Evolutionary conservation across 108 stramenopile species (phyloP).

Genomic region (Cyclostephanos invisitatus): DNA sequence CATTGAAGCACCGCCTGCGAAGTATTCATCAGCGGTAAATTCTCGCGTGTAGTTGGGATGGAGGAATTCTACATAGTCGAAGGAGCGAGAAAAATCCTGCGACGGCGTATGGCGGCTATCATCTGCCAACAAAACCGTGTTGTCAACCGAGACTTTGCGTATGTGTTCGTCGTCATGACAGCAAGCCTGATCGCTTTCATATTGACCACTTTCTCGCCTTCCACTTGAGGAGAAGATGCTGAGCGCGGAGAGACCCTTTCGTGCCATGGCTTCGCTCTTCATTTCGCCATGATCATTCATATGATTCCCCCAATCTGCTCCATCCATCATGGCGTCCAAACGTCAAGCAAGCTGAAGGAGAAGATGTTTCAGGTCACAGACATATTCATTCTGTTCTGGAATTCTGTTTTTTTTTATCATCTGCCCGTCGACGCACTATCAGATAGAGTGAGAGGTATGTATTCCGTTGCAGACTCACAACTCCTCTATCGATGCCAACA

Average conservation of each 20-base stretch:
- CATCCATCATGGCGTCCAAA: too few relatives aligned
- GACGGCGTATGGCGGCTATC: slow-evolving; percentile 20
- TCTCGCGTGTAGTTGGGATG: background rate
- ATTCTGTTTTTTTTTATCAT: too few relatives aligned
- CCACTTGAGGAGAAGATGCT: slow-evolving; percentile 4
- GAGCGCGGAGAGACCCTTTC: slow-evolving; percentile 16
- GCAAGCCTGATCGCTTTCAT: background rate
- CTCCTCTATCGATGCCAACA: too few relatives aligned
- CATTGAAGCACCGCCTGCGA: background rate
- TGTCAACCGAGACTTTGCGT: slow-evolving; percentile 36
- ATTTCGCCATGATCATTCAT: background rate
- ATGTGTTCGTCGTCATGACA: background rate
- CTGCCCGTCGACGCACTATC: too few relatives aligned
- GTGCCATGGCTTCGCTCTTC: slow-evolving; percentile 8
- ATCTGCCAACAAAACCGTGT: slow-evolving; percentile 27
- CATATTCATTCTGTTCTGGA: too few relatives aligned
- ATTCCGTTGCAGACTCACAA: too few relatives aligned
- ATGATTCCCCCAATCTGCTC: too few relatives aligned
- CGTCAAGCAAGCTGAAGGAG: too few relatives aligned
- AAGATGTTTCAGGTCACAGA: too few relatives aligned
- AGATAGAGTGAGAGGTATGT: too few relatives aligned
- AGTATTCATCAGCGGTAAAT: background rate
- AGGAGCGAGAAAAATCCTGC: slow-evolving; percentile 8
- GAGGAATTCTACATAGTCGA: background rate
- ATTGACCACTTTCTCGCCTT: slow-evolving; percentile 13